Evolutionary conservation across 2,329 filamentous ascomycete genomes (phyloP).

Genomic region (Meredithiella fracta): DNA sequence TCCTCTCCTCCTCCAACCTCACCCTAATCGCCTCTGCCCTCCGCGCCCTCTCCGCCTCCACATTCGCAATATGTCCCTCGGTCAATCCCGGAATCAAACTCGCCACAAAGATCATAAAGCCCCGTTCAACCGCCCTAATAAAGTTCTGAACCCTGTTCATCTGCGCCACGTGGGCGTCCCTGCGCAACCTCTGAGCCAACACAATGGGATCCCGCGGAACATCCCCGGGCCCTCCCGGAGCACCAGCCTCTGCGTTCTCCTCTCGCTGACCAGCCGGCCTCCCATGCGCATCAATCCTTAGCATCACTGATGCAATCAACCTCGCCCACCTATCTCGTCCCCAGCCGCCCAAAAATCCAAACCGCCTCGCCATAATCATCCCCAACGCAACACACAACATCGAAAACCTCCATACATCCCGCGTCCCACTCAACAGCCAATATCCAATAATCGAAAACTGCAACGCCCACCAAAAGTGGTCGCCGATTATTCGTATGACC

Average conservation of each 20-base stretch:
- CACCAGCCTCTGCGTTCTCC: no score
- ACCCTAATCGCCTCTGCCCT: slow-evolving; percentile 18
- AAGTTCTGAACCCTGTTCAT: slow-evolving; percentile 28
- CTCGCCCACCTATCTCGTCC: slow-evolving; percentile 42
- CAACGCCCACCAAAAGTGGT: not conserved
- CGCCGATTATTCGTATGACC: not conserved
- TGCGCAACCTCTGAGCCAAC: slow-evolving; percentile 29
- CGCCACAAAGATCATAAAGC: slow-evolving; percentile 45
- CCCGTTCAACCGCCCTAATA: slow-evolving; percentile 22
- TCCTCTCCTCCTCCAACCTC: slow-evolving; percentile 16
- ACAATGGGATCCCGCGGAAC: slow-evolving; percentile 13
- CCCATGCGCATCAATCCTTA: slow-evolving; percentile 24
- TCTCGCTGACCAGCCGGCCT: slow-evolving; percentile 16
- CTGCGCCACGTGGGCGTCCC: slow-evolving; percentile 28
- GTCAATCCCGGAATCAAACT: slow-evolving; percentile 50
- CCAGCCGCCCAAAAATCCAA: slow-evolving; percentile 26
- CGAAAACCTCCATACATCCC: not conserved
- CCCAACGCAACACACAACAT: not conserved
- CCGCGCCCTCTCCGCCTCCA: slow-evolving; percentile 35
- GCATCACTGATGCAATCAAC: slow-evolving; percentile 39
- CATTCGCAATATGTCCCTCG: slow-evolving; percentile 44
- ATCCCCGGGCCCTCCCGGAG: not conserved
- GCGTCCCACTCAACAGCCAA: not conserved
- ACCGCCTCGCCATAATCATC: slow-evolving; percentile 39
- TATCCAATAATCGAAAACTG: not conserved